Conservation (phyloP, 2,329 filamentous ascomycete genomes). For the Trichocomaceae sp. region DNA sequence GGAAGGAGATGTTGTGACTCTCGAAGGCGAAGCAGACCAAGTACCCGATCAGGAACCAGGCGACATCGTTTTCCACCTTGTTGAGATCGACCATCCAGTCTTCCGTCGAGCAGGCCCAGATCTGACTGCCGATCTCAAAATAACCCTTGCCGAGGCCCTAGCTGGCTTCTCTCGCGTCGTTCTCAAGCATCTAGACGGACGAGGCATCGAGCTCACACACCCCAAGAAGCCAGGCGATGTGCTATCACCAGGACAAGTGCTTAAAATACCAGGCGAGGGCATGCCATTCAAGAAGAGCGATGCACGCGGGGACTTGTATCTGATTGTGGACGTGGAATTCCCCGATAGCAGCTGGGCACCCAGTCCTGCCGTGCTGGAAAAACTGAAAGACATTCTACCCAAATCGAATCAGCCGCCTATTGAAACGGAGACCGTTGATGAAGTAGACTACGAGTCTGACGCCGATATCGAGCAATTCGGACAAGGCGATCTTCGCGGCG, state of each 20-base stretch:
- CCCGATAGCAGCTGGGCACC: conserved; percentile 78
- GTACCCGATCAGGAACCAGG: conserved; percentile 81
- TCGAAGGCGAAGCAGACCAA: conserved; percentile 93
- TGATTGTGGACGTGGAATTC: conserved; percentile 80
- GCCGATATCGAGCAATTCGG: conserved; percentile 69
- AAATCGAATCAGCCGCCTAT: conserved; percentile 50
- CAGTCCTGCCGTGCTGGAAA: conserved; percentile 62
- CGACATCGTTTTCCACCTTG: conserved; percentile 83
- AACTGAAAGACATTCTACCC: conserved; percentile 70
- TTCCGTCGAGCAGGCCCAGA: conserved; percentile 83
- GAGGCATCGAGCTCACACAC: conserved; percentile 76
- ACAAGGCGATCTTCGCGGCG: conserved; percentile 37
- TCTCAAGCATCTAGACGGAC: conserved; percentile 84
- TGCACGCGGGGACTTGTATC: conserved; percentile 74
- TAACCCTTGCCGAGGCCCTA: conserved; percentile 77
- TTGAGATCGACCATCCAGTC: conserved; percentile 70
- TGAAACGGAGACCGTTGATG: conserved; percentile 69
- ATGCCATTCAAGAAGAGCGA: conserved; percentile 92
- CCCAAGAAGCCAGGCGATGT: conserved; percentile 72
- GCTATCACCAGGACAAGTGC: conserved; percentile 71
- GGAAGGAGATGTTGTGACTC: conserved; percentile 78
- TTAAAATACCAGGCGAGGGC: conserved; percentile 82
- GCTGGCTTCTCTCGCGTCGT: conserved; percentile 87
- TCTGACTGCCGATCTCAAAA: conserved; percentile 70
- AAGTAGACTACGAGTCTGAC: conserved; percentile 79